These are phyloP conservation scores for Albizia julibrissin DNA, from an alignment of 306 rosid genomes.

Conservation along the genomic window DNA sequence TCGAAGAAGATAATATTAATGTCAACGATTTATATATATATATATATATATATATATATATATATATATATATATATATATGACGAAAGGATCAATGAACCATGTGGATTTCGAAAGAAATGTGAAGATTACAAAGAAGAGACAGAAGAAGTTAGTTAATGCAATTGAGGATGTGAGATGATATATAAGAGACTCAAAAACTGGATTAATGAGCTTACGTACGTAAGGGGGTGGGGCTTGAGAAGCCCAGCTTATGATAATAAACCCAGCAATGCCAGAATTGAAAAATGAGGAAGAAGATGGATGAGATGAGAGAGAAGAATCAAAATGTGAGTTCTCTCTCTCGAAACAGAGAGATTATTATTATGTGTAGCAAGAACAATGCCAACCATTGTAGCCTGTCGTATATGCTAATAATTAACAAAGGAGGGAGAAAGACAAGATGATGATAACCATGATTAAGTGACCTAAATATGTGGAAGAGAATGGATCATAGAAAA, in stretches of 20 bases:
- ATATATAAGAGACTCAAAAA: background rate
- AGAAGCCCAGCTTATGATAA: slow-evolving; percentile 25
- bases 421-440: slow-evolving; percentile 22
- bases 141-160: background rate
- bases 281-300: background rate
- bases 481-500: slow-evolving; percentile 35
- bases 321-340: slow-evolving; percentile 35
- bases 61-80: no score
- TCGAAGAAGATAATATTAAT: background rate
- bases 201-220: slow-evolving; percentile 19
- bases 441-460: background rate
- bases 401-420: background rate
- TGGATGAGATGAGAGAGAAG: slow-evolving; percentile 29
- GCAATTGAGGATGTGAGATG: background rate
- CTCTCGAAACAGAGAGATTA: slow-evolving; percentile 4
- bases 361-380: background rate
- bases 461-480: slow-evolving; percentile 29
- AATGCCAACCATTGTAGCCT: background rate
- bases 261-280: slow-evolving; percentile 28
- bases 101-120: background rate
- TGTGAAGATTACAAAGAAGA: background rate
- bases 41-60: background rate
- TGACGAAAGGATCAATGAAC: background rate
- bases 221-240: background rate
- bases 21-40: no score